Evolutionary conservation across 306 rosid species (phyloP), one percentile per base, ranked within the genome.

Genomic region (Rosa multiflora): DNA sequence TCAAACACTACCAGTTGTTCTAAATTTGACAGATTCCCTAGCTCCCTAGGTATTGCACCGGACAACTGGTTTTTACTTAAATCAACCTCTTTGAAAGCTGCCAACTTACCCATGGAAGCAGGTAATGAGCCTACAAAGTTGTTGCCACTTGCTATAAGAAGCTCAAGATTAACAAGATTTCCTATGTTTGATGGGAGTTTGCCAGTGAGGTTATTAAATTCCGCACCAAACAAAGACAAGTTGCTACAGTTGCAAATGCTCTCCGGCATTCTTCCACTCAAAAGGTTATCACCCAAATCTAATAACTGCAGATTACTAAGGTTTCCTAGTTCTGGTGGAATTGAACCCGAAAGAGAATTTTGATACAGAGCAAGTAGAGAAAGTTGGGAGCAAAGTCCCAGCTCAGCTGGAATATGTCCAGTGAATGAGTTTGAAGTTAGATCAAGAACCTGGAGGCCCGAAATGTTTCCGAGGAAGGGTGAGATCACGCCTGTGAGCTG

Each of bases 371-470:
- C 0, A 0, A 94, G 90, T 69, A 75, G n/a, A 73, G 92, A 72
- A 64, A 91, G 97, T 40, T 90, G 89, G 74, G 92, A 82, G 74
- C 95, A 88, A 51, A 55, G 84, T 75, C 91, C 86, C 67, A 91
- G 84, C 67, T 90, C 84, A 83, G 79, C 48, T 66, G 97, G 98
- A 83, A 94, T 88, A 70, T 37, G 48, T 18, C 94, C 97, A 21
- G 88, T 71, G 75, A 91, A 91, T n/a, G 88, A 89, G 67, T 91
- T 94, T 61, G 84, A 78, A 80, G 89, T 59, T 66, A 94, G 69
- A 76, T 91, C 97, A 84, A 94, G 87, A 91, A 89, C 86, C 88
- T 89, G 92, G 82, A 94, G 98, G 77, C 76, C 73, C 14, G 98
- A 90, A 77, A 94, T 53, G 84, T 94, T 94, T 46, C 94, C 96